Base-by-base conservation (phyloP, 192 early-diverging fungal species). In the Paraglomus brasilianum region DNA sequence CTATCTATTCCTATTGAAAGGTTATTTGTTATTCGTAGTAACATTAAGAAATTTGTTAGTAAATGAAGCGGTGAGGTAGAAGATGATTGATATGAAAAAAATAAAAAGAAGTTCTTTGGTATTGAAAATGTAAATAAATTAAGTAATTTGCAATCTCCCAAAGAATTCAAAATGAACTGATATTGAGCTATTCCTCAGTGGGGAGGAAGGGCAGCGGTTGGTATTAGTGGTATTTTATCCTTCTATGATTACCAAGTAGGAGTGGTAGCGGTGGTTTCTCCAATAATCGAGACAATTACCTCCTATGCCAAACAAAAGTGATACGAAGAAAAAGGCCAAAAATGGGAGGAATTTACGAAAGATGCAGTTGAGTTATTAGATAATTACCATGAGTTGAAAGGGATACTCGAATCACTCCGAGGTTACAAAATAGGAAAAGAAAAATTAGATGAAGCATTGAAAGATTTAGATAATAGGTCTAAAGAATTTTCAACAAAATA, bases 311-410 rank as follows among this genome's bases (percentile, higher is more conserved):
- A 56, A 22, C 19, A 56, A 22, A 15, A 56, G 19, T 10, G n/a
- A 22, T 61, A 14, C 45, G 59, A 61, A 15, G 40, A 19, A n/a
- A 61, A 42, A 21, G 0, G 45, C 14, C 15, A 39, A 17, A 42
- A 43, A 22, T 61, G 59, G 17, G 39, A 42, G 13, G 59, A 39
- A 61, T 61, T 61, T 61, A 14, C 45, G 14, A 43, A 14, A 11
- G 59, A 61, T 61, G 14, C 59, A 1, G 40, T 44, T n/a, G 19
- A 41, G 6, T 8, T 61, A 5, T 42, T 61, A 1, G 40, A 61
- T 42, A 61, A 61, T 61, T 61, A 61, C 45, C 59, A 61, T 61
- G 59, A 61, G 14, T 44, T 61, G 22, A 11, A 19, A 61, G 59
- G 36, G 41, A 61, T 61, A 14, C n/a, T 61, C 19, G 13, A 42